Evolutionary conservation across 2,329 filamentous ascomycete genomes (phyloP).

Genomic region (Alternaria brassicae): DNA sequence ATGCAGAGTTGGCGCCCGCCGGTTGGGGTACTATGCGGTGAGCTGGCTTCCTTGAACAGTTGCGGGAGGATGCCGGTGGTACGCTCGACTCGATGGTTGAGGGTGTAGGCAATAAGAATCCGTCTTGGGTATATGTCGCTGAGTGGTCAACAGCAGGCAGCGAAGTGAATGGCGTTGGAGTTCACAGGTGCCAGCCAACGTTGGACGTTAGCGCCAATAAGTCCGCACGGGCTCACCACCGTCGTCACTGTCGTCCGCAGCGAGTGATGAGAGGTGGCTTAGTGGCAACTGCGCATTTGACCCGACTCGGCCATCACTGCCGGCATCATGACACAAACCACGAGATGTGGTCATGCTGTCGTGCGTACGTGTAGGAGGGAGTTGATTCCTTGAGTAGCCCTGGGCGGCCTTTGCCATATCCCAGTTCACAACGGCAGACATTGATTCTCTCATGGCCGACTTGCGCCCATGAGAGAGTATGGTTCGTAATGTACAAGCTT

Average conservation of each 20-base stretch:
- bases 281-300: constrained; percentile 13
- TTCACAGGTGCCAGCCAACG: constrained; percentile 19
- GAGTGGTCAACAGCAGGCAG: constrained; percentile 13
- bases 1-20: constrained; percentile 37
- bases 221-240: constrained; percentile 18
- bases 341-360: neutral
- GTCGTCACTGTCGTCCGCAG: constrained; percentile 14
- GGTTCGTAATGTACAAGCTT: neutral
- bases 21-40: constrained; percentile 18
- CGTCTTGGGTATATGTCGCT: constrained; percentile 2
- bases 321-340: neutral
- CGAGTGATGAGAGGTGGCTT: constrained; percentile 4
- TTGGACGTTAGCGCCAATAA: constrained; percentile 19
- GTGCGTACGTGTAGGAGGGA: neutral
- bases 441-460: neutral
- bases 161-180: constrained; percentile 17
- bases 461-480: neutral
- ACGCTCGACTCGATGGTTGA: neutral
- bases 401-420: neutral
- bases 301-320: constrained; percentile 5
- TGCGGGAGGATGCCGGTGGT: neutral
- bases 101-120: neutral
- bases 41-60: constrained; percentile 9
- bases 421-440: neutral
- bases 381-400: neutral